Conservation (phyloP, 352 stramenopile genomes). For the Phytophthora pseudosyringae region DNA sequence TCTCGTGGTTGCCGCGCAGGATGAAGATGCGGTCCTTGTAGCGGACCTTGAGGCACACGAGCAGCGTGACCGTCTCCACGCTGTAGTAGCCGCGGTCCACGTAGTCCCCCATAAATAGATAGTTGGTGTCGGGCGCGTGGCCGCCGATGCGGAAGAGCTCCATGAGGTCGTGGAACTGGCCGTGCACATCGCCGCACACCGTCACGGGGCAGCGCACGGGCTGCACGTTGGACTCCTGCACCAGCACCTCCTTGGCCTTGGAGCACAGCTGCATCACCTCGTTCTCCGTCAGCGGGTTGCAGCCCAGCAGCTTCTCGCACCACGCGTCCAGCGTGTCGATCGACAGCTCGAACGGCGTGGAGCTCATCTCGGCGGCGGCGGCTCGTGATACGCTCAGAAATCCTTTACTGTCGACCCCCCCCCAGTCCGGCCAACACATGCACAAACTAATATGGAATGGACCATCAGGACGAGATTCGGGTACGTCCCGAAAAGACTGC, state of each 20-base stretch:
- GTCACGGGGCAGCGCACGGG: constrained; percentile 97
- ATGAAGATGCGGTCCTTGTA: constrained; percentile 89
- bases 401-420: too few relatives aligned
- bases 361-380: constrained; percentile 48
- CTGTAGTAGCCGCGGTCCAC: constrained; percentile 91
- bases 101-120: constrained; percentile 87
- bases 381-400: constrained; percentile 12
- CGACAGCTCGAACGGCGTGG: constrained; percentile 72
- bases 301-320: constrained; percentile 94
- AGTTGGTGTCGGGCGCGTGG: constrained; percentile 88
- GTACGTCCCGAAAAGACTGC: too few relatives aligned
- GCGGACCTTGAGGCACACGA: constrained; percentile 90
- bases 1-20: constrained; percentile 85
- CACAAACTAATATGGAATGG: too few relatives aligned
- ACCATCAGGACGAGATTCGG: too few relatives aligned
- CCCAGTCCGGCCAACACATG: too few relatives aligned
- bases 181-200: constrained; percentile 98
- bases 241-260: constrained; percentile 96
- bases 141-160: constrained; percentile 94
- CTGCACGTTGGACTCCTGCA: constrained; percentile 98
- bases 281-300: constrained; percentile 94
- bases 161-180: constrained; percentile 98
- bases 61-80: constrained; percentile 82
- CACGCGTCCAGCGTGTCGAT: constrained; percentile 94
- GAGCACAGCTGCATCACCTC: constrained; percentile 96